Evolutionary conservation across 345 rosid genomes (phyloP).

Genomic region (Brassica napus): DNA sequence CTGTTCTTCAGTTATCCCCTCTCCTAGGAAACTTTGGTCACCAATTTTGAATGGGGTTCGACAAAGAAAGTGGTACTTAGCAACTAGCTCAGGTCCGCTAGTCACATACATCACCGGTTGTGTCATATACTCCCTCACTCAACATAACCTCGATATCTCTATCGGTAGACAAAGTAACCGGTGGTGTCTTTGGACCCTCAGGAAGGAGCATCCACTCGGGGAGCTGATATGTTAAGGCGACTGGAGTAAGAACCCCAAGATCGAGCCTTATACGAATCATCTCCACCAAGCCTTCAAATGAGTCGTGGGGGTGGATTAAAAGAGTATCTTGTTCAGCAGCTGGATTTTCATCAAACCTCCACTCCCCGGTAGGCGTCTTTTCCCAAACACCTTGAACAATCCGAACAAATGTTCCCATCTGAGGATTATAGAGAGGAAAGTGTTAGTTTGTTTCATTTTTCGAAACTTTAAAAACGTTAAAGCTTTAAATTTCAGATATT

Average conservation of each 20-base stretch:
- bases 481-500: too few species aligned
- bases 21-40: neutral
- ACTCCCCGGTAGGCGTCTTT: neutral
- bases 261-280: neutral
- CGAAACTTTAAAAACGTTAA: too few species aligned
- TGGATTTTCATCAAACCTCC: neutral
- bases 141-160: neutral
- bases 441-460: too few species aligned
- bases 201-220: neutral
- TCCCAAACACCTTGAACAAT: neutral
- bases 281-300: neutral
- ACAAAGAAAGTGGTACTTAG: neutral
- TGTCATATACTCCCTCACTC: neutral
- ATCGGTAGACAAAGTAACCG: neutral
- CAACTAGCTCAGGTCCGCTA: neutral
- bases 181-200: neutral
- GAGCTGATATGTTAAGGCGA: neutral
- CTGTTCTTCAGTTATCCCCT: neutral
- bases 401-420: neutral
- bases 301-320: neutral
- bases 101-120: neutral
- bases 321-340: neutral
- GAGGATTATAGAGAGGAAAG: too few species aligned
- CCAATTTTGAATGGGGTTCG: neutral
- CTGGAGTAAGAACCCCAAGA: neutral